A percentile compares a stretch with the other conserved stretches of the same genome.
Conservation (phyloP, 2,329 filamentous ascomycete species). For the Trichoderma oligosporum region DNA sequence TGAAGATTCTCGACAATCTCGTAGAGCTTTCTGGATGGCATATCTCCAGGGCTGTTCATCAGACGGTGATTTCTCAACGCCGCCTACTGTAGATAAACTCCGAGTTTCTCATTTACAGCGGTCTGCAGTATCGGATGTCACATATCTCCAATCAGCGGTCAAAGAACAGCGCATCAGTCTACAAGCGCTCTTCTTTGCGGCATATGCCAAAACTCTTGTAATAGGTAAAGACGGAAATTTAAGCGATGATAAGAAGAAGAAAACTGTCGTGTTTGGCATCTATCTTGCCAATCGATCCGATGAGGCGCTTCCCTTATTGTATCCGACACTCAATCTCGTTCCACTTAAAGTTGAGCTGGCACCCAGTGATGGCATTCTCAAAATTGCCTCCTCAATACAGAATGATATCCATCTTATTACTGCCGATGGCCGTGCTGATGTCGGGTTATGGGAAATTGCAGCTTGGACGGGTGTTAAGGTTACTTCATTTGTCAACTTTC, state of each 20-base stretch:
- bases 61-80: background rate
- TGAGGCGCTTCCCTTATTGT: conserved; percentile 45
- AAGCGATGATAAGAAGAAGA: conserved; percentile 19
- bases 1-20: conserved; percentile 13
- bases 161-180: conserved; percentile 57
- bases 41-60: conserved; percentile 33
- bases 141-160: conserved; percentile 33
- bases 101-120: conserved; percentile 42
- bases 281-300: conserved; percentile 76
- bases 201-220: conserved; percentile 52
- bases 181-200: conserved; percentile 73
- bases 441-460: conserved; percentile 66
- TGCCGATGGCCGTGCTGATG: conserved; percentile 47
- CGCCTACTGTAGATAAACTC: conserved; percentile 9
- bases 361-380: conserved; percentile 35
- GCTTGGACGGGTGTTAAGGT: conserved; percentile 70
- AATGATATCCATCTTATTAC: conserved; percentile 61
- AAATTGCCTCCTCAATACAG: conserved; percentile 61
- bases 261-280: conserved; percentile 63
- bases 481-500: conserved; percentile 77
- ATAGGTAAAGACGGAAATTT: background rate
- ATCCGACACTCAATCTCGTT: conserved; percentile 75
- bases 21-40: conserved; percentile 40
- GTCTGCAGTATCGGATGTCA: conserved; percentile 41
- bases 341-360: conserved; percentile 57